Base-by-base conservation (phyloP, 345 rosid genomes). In the Eucalyptus sp. region DNA sequence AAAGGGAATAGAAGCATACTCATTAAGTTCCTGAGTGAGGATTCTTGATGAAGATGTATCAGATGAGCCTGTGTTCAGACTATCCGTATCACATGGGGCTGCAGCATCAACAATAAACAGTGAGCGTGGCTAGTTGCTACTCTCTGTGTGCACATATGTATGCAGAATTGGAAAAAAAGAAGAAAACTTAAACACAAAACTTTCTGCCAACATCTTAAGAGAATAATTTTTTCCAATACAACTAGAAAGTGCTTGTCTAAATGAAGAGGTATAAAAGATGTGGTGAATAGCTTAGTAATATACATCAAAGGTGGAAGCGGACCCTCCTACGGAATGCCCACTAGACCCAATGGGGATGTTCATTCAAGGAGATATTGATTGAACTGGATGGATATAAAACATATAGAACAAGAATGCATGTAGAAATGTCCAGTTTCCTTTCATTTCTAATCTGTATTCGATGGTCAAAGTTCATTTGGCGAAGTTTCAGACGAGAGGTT, bases 1-100 rank as follows among this genome's bases (percentile, higher is more conserved):
- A 86, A 87, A 58, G 13, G 46, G 86, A 48, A 89, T 89, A 62
- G 71, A 51, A 64, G 87, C 96, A 56, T 96, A 97, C 98, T 97
- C 99, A 52, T 94, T 96, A 68, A 93, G 89, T 84, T 97, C 99
- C 86, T 96, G 98, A 1, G 95, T 93, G 11, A 90, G 92, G 88
- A 94, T 87, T 92, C 96, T 93, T 27, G 96, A 93, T 31, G 97
- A 93, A 27, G 96, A 90, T 52, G 97, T 92, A 71, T 97, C 92
- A 29, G 97, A 96, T 87, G 97, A 95, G 88, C 95, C 93, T 17
- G 98, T 95, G 86, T 96, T 99, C 93, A 94, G 98, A 90, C 98
- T 94, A 92, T 97, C 98, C n/a, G 95, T 96, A 88, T 93, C 94
- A 89, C 94, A 93, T 89, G 99, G 94, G 90, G 91, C 98, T 95